Base-by-base conservation (phyloP, 176 grass and related monocot genomes). In the Ensete glaucum region DNA sequence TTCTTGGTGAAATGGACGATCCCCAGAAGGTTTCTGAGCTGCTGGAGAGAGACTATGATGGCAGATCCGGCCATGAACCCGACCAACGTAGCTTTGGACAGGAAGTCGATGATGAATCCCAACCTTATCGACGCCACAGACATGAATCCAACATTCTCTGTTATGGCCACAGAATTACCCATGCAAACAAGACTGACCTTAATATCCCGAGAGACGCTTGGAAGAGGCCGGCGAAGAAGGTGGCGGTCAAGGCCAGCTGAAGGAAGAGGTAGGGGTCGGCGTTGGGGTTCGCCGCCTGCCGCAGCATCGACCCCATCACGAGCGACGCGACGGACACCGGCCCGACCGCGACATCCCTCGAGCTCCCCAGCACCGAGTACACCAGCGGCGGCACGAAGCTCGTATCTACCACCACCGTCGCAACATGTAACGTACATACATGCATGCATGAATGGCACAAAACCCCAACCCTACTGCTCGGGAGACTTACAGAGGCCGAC, bases 51-150 rank as follows among this genome's bases (percentile, higher is more conserved):
- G 50, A 98, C 94, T 77, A 98, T 98, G 52, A 98, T 81, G n/a
- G 94, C 94, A 1, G 94, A 90, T 50, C 94, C 94, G 16, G 94
- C 94, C 94, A 98, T 98, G 90, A 98, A 98, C 19, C 94, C 94
- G 2, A 89, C 84, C 53, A 98, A 85, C 52, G 94, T 98, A 62
- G 94, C 90, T 82, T 91, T 91, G 50, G 94, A 98, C 51, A 98
- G 17, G 54, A 98, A 98, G 3, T 98, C 94, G 77, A 98, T 91
- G 74, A 98, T 82, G 85, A 98, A 98, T 0, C 94, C 94, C 64
- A 98, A 56, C 63, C 90, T 90, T 34, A 5, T 19, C 58, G 34
- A 43, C 34, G 4, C 34, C 34, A 71, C 48, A 76, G 6, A 21
- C 16, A 52, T 57, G 53, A 16, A 57, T 57, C 13, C 10, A 13